These are phyloP conservation scores for Ophiostoma himal-ulmi DNA, from an alignment of 2,329 filamentous ascomycete genomes.

Conservation along the genomic window DNA sequence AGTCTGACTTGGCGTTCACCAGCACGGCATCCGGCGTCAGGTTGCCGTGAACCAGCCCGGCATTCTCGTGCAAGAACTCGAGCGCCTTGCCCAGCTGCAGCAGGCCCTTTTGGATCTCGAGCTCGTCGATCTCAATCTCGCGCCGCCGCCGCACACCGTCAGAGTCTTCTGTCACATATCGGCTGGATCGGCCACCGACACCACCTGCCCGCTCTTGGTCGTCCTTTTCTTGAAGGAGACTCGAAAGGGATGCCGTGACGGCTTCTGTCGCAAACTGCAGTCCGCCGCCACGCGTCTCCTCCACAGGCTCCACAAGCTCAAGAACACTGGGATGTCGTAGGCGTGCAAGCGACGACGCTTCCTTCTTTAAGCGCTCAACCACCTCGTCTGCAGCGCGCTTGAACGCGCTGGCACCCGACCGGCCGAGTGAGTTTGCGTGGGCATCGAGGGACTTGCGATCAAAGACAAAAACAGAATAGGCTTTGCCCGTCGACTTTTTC, in stretches of 20 bases:
- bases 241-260: slow-evolving; percentile 81
- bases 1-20: slow-evolving; percentile 95
- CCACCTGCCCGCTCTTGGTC: slow-evolving; percentile 62
- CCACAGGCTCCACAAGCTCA: slow-evolving; percentile 88
- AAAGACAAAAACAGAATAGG: slow-evolving; percentile 89
- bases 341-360: slow-evolving; percentile 81
- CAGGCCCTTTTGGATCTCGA: slow-evolving; percentile 95
- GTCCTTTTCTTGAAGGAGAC: slow-evolving; percentile 80
- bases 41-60: slow-evolving; percentile 76
- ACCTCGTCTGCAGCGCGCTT: slow-evolving; percentile 85
- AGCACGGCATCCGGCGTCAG: slow-evolving; percentile 89
- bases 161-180: slow-evolving; percentile 73
- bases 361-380: slow-evolving; percentile 82
- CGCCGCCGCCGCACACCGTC: slow-evolving; percentile 66
- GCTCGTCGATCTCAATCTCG: slow-evolving; percentile 89
- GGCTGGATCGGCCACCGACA: slow-evolving; percentile 63
- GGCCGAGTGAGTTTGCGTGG: slow-evolving; percentile 53
- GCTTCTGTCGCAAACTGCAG: slow-evolving; percentile 94
- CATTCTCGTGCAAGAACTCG: slow-evolving; percentile 29
- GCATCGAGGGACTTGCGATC: slow-evolving; percentile 80
- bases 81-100: slow-evolving; percentile 58
- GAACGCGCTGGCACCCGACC: slow-evolving; percentile 60
- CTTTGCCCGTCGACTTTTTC: slow-evolving; percentile 87
- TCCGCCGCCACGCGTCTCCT: slow-evolving; percentile 85
- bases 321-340: slow-evolving; percentile 87